Evolutionary conservation across 177 flowering plant species (phyloP), one percentile per base, ranked within the genome.

Genomic region (Tripterygium wilfordii): DNA sequence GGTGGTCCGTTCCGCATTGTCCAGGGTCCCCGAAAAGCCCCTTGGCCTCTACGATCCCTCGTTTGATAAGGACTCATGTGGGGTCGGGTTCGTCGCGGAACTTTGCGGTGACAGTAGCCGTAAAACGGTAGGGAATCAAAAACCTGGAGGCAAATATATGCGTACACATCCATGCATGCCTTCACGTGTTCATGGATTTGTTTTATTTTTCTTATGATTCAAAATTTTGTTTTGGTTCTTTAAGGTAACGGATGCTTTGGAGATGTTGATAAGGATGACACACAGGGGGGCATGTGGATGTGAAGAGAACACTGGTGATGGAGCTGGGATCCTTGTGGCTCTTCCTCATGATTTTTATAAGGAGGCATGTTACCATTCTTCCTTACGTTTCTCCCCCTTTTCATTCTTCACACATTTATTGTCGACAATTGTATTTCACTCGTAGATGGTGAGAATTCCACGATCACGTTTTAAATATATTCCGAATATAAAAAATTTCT

Each of bases 201-300:
- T 42, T 44, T 39, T 27, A 45, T 29, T 28, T 14, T 16, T 33
- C 2, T 28, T 52, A 22, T 1, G 25, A 35, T 12, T 28, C 5
- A 13, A 22, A 8, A 29, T 13, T 44, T 42, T 48, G 12, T 32
- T 23, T 2, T 36, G 23, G 49, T 29, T 46, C 54, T 33, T 64
- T 43, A 49, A 94, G 99, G 85, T 94, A 18, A 64, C 73, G 23
- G 99, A 94, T 77, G 95, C 96, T 4, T n/a, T 94, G 51, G 99
- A 94, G 63, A 94, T 94, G 99, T 60, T 94, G 65, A 51, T 87
- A 1, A 70, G 99, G 16, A 94, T 94, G 99, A 0, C 96, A 0
- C 99, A 94, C 41, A 81, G 99, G 70, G 99, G 99, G 19, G 99
- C 97, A 6, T 94, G 99, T 67, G 99, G 99, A 0, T 94, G 99